Base-by-base conservation (phyloP, 2,329 filamentous ascomycete genomes). In the Emericellopsis atlantica region DNA sequence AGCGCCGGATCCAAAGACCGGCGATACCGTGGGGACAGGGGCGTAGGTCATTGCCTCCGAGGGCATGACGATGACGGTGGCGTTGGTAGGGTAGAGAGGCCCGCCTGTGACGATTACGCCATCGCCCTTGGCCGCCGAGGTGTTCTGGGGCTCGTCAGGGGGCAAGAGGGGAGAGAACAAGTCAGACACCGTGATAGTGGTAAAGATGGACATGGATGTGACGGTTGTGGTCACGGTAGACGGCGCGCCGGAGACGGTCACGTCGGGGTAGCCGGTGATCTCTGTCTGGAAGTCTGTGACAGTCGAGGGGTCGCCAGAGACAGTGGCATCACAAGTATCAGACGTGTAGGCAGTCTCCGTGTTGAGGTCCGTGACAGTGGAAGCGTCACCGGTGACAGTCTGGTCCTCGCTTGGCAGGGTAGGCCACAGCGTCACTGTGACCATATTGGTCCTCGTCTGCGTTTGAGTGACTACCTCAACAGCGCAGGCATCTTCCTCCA, bases 231-330 rank as follows among this genome's bases (percentile, higher is more conserved):
- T 61, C 32, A 56, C 43, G 5, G 56, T 61, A 4, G 45, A 42
- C 3, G 56, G 51, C 9, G 44, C 51, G 4, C 51, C 57, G 7
- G 53, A 48, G 38, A 57, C 47, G 12, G 54, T 58, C 34, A 47
- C 49, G 24, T 53, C 54, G 4, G 51, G 48, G 4, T 48, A 43
- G 7, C 47, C 50, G 12, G 46, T 44, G 7, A 52, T 43, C 34
- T 51, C 44, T 22, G 48, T 51, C 16, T 47, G 23, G 18, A 49
- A 49, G 39, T 53, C 42, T 15, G 52, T 18, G 29, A 60, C 47
- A 6, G 59, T 62, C 2, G 46, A 50, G 2, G 57, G 53, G 31
- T 50, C 49, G 4, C 51, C 58, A 12, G 57, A 49, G 26, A 62
- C 47, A 18, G 53, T 57, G 32, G 50, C 58, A 43, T 54, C 55